A percentile compares a stretch with the other conserved stretches of the same genome.
These are phyloP conservation scores for Xerocomellus chrysenteron DNA, from an alignment of 768 basidiomycete genomes.

Conservation along the genomic window DNA sequence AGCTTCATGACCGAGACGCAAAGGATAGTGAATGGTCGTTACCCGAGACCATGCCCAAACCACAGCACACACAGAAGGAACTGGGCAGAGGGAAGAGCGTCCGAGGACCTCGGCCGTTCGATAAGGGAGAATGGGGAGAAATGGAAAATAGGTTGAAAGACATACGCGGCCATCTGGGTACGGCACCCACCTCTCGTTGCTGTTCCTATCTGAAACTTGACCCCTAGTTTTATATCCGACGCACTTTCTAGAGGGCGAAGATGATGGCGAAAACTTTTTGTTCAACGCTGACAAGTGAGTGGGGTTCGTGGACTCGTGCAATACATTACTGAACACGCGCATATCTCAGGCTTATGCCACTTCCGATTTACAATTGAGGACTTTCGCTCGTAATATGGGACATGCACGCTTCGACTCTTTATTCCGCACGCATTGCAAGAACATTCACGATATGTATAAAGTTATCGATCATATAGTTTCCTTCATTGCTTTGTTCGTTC, in stretches of 20 bases:
- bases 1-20: conserved; percentile 14
- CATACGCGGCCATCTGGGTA: conserved; percentile 85
- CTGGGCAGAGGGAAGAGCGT: conserved; percentile 37
- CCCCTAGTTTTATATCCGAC: conserved; percentile 76
- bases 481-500: background rate
- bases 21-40: conserved; percentile 21
- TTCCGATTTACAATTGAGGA: conserved; percentile 67
- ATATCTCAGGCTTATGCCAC: conserved; percentile 52
- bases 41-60: conserved; percentile 12
- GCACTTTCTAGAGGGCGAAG: conserved; percentile 91
- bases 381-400: background rate
- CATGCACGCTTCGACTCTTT: background rate
- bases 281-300: conserved; percentile 82
- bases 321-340: conserved; percentile 4
- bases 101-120: conserved; percentile 67
- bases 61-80: conserved; percentile 37
- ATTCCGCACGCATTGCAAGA: background rate
- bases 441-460: conserved; percentile 2
- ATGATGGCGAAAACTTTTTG: conserved; percentile 87
- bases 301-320: background rate
- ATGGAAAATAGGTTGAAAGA: conserved; percentile 84
- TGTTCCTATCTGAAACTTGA: background rate
- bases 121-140: conserved; percentile 79
- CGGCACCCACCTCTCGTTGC: conserved; percentile 18
- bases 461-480: background rate